Conservation (phyloP, 805 yeast species). For the Saccharomyces paradoxus region DNA sequence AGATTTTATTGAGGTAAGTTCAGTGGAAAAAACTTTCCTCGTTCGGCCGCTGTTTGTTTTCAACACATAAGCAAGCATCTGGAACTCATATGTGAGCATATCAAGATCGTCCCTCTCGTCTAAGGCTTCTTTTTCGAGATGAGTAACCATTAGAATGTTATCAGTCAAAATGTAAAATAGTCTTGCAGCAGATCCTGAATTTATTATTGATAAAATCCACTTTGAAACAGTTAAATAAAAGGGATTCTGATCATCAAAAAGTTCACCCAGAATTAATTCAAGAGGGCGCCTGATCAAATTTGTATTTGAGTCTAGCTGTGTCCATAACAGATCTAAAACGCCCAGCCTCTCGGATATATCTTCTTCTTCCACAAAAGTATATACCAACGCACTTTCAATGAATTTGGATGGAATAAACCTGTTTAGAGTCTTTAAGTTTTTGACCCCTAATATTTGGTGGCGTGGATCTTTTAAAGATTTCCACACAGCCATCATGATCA, state of each 20-base stretch:
- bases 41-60: slow-evolving; percentile 37
- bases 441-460: slow-evolving; percentile 65
- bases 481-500: slow-evolving; percentile 45
- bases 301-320: slow-evolving; percentile 43
- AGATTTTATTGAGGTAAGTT: slow-evolving; percentile 47
- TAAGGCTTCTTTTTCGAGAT: slow-evolving; percentile 24
- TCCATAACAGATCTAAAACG: slow-evolving; percentile 67
- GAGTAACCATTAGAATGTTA: slow-evolving; percentile 41
- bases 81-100: slow-evolving; percentile 53
- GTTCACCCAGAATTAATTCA: slow-evolving; percentile 58
- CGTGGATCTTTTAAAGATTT: slow-evolving; percentile 38
- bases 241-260: slow-evolving; percentile 38
- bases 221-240: slow-evolving; percentile 37
- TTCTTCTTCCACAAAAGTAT: slow-evolving; percentile 39
- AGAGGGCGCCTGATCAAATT: slow-evolving; percentile 49
- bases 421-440: slow-evolving; percentile 54
- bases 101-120: slow-evolving; percentile 50
- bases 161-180: slow-evolving; percentile 52
- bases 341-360: slow-evolving; percentile 37
- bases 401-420: slow-evolving; percentile 42
- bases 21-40: slow-evolving; percentile 45
- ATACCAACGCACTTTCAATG: slow-evolving; percentile 67
- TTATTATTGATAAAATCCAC: slow-evolving; percentile 41
- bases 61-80: slow-evolving; percentile 45
- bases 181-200: slow-evolving; percentile 50